Evolutionary conservation across 306 rosid species (phyloP).

Genomic region (Inga oerstediana): DNA sequence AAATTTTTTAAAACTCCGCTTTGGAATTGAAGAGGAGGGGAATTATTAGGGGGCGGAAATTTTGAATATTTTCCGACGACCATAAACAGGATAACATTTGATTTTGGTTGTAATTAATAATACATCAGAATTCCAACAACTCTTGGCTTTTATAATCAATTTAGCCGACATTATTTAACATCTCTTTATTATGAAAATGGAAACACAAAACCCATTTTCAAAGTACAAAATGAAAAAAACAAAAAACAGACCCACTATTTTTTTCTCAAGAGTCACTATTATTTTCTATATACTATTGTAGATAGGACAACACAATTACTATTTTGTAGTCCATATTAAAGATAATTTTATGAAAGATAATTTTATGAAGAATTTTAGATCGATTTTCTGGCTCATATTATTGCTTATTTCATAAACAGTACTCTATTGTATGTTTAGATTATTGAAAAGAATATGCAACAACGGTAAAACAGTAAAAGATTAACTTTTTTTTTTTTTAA

Average conservation of each 20-base stretch:
- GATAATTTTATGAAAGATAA: too few relatives aligned
- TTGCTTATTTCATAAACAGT: neutral
- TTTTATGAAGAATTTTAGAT: neutral
- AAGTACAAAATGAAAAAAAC: neutral
- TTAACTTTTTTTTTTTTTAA: neutral
- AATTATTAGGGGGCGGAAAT: neutral
- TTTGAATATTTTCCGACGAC: neutral
- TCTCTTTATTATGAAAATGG: neutral
- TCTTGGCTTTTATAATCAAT: neutral
- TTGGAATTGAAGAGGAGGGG: neutral
- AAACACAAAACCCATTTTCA: neutral
- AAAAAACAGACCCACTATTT: neutral
- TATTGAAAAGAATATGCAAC: neutral
- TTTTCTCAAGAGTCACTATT: neutral
- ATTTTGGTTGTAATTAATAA: constrained; percentile 11
- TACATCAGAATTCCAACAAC: neutral
- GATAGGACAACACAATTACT: neutral
- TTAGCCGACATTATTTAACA: neutral
- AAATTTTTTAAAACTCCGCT: neutral
- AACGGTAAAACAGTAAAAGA: neutral
- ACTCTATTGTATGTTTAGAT: neutral
- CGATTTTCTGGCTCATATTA: neutral
- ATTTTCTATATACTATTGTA: neutral
- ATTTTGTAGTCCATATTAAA: neutral
- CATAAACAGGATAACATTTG: neutral